A percentile compares a stretch with the other conserved stretches of the same genome.
phyloP scores from a whole-genome alignment of 352 stramenopile genomes.

The Halophytophthora batemanensis region DNA sequence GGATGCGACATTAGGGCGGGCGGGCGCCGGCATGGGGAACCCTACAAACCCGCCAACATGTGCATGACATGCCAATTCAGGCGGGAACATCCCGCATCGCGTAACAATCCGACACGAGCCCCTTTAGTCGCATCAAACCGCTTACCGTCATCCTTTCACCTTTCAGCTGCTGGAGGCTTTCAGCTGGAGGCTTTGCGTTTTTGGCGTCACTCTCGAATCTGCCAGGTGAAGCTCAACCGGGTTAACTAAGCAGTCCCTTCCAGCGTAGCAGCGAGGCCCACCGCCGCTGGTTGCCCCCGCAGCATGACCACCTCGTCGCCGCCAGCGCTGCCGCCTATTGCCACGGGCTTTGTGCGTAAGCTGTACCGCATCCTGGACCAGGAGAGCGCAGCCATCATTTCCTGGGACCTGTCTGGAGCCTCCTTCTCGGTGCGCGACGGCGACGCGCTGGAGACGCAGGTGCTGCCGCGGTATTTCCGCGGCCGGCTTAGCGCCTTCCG shows the following conservation, averaged over 20 bases:
- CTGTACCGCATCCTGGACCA: slow-evolving; percentile 74
- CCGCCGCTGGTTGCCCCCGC: background rate
- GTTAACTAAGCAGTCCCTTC: background rate
- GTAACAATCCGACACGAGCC: too few species aligned
- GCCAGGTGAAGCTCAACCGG: slow-evolving; percentile 4
- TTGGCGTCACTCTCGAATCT: slow-evolving; percentile 30
- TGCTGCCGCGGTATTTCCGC: slow-evolving; percentile 70
- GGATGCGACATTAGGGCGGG: too few species aligned
- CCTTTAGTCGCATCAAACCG: too few species aligned
- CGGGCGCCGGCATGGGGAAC: too few species aligned
- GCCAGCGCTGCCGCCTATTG: slow-evolving; percentile 34
- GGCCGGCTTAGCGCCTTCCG: slow-evolving; percentile 57
- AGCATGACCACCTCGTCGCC: background rate
- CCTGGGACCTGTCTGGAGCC: slow-evolving; percentile 47
- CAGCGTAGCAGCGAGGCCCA: background rate
- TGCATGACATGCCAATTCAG: too few species aligned
- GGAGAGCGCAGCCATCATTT: slow-evolving; percentile 48
- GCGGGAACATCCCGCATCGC: too few species aligned
- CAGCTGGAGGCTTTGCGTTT: too few species aligned
- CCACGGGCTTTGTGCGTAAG: slow-evolving; percentile 70
- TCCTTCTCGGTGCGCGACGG: slow-evolving; percentile 56
- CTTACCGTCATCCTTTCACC: too few species aligned
- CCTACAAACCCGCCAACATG: too few species aligned
- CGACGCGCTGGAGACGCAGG: slow-evolving; percentile 36
- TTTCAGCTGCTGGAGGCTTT: too few species aligned